phyloP scores from a whole-genome alignment of 108 stramenopile genomes.

The Conticribra weissflogii region DNA sequence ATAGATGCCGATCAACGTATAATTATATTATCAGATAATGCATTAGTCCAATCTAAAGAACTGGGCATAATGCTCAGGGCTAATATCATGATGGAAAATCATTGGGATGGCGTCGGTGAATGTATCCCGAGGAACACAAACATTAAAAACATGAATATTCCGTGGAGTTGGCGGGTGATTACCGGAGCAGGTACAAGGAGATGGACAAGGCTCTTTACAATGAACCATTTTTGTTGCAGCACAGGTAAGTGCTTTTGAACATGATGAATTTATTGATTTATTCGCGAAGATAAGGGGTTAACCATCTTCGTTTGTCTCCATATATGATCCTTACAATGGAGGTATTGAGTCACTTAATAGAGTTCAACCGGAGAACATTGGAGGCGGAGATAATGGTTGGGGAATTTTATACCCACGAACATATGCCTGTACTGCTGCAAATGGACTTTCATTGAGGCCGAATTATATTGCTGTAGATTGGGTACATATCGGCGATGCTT shows the following conservation, averaged over 20 bases:
- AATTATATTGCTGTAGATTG: slow-evolving; percentile 7
- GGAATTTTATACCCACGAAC: slow-evolving; percentile 2
- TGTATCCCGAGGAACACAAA: background rate
- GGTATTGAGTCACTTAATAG: background rate
- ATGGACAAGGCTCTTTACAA: slow-evolving; percentile 9
- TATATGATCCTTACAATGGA: no score
- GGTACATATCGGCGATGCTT: slow-evolving; percentile 4
- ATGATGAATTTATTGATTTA: no score
- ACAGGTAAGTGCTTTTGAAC: no score
- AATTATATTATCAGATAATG: background rate
- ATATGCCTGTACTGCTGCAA: background rate
- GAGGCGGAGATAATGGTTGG: slow-evolving; percentile 12
- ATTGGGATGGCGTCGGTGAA: background rate
- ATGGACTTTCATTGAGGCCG: slow-evolving; percentile 1
- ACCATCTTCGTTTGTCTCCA: no score
- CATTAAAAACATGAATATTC: background rate
- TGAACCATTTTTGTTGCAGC: slow-evolving; percentile 11
- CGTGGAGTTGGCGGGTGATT: background rate
- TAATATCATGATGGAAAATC: background rate
- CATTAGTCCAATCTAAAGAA: background rate
- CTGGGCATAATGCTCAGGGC: background rate
- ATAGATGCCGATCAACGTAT: slow-evolving; percentile 4
- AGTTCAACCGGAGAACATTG: background rate
- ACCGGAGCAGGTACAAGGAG: background rate
- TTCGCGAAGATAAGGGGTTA: no score